A percentile compares a stretch with the other conserved stretches of the same genome.
Conservation (phyloP, 768 basidiomycete genomes). For the Rhodotorula paludigena region DNA sequence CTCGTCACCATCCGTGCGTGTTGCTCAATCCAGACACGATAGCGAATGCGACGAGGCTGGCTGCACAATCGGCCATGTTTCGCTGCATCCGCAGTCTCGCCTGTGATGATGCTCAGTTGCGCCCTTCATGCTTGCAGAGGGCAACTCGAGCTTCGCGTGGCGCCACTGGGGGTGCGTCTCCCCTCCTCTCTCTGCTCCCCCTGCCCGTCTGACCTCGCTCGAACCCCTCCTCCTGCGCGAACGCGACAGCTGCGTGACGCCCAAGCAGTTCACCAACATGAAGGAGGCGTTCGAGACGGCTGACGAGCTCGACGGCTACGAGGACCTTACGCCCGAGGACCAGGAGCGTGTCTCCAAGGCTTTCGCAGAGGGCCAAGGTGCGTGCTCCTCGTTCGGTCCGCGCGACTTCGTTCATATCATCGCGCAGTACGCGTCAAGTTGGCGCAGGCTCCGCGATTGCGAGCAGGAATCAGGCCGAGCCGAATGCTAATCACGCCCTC, state of each 20-base stretch:
- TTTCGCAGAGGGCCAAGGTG: constrained; percentile 62
- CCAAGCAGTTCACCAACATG: constrained; percentile 64
- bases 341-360: constrained; percentile 67
- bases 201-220: too few species aligned
- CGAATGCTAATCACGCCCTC: not conserved
- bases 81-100: too few species aligned
- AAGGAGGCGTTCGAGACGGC: constrained; percentile 58
- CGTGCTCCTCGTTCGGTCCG: constrained; percentile 9
- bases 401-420: not conserved
- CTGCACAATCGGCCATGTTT: too few species aligned
- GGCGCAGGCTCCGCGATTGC: too few species aligned
- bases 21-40: not conserved
- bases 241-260: constrained; percentile 54
- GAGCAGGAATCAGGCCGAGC: too few species aligned
- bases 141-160: constrained; percentile 53
- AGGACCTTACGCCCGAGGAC: constrained; percentile 64
- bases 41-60: too few species aligned
- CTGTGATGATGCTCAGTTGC: not conserved
- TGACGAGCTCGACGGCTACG: constrained; percentile 78
- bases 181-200: too few species aligned
- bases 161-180: constrained; percentile 97
- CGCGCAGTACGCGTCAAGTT: too few species aligned
- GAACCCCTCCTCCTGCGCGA: too few species aligned
- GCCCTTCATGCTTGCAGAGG: not conserved
- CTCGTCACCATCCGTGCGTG: constrained; percentile 19